Percentiles rank a stretch among this genome's conserved stretches.
Conservation (phyloP, 1,139 yeast genomes). For the Sugiyamaella pinicola region DNA sequence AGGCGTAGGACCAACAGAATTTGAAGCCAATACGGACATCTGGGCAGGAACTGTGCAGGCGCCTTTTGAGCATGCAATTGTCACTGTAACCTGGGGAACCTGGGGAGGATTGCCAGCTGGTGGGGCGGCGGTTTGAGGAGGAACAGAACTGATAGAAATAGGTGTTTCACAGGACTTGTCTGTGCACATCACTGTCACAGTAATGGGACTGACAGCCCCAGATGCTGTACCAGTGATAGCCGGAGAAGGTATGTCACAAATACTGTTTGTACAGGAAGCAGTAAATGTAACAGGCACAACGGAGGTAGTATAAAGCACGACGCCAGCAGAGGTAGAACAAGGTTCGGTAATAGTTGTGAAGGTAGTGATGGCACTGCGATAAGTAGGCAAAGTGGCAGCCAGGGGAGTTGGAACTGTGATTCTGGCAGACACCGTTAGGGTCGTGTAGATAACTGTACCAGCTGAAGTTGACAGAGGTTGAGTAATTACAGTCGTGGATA, state of each 20-base stretch:
- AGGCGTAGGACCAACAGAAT: neutral
- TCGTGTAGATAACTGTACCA: neutral
- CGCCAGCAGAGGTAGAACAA: conserved; percentile 11
- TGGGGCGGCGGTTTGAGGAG: neutral
- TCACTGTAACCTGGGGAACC: neutral
- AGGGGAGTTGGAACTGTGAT: neutral
- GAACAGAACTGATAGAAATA: neutral
- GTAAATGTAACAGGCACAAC: neutral
- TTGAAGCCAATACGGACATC: neutral
- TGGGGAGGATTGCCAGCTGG: neutral
- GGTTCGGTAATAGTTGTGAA: conserved; percentile 12
- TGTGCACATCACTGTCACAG: neutral
- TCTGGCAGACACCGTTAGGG: neutral
- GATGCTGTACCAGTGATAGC: neutral
- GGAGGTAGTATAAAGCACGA: neutral
- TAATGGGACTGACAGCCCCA: neutral
- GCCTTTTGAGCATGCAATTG: neutral
- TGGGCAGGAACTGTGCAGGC: neutral
- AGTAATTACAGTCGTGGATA: conserved; percentile 16
- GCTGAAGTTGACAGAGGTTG: conserved; percentile 15
- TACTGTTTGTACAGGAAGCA: conserved; percentile 1
- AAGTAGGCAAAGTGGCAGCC: neutral
- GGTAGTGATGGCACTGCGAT: conserved; percentile 2
- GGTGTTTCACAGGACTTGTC: neutral
- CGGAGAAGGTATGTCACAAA: neutral